Conservation (phyloP, 1,284 basidiomycete species). For the Cryptococcus neoformans region DNA sequence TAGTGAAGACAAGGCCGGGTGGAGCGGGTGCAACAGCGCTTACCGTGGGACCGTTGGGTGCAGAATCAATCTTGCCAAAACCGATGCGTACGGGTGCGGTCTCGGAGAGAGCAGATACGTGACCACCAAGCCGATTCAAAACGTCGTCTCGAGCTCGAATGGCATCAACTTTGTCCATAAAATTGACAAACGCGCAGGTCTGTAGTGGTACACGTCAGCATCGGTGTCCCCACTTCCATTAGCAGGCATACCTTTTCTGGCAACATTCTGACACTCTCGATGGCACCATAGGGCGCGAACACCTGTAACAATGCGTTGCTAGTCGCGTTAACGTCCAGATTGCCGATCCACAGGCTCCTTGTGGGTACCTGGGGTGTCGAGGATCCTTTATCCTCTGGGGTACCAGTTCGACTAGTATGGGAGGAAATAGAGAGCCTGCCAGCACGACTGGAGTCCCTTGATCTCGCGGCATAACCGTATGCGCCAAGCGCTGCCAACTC, state of each 20-base stretch:
- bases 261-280: constrained; percentile 87
- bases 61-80: constrained; percentile 94
- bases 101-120: constrained; percentile 81
- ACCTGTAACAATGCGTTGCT: constrained; percentile 92
- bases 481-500: constrained; percentile 10
- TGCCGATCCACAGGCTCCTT: constrained; percentile 95
- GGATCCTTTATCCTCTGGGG: constrained; percentile 36
- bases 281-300: constrained; percentile 93
- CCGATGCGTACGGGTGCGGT: constrained; percentile 94
- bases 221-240: neutral
- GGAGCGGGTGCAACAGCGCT: constrained; percentile 59
- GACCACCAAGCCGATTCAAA: constrained; percentile 86
- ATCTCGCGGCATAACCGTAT: constrained; percentile 35
- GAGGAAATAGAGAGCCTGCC: constrained; percentile 40
- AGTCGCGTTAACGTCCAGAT: constrained; percentile 87
- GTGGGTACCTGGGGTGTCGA: constrained; percentile 73
- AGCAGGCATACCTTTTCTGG: constrained; percentile 79
- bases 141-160: constrained; percentile 96
- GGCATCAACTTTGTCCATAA: constrained; percentile 90
- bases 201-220: constrained; percentile 36
- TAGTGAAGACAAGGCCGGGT: constrained; percentile 54
- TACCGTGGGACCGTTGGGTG: constrained; percentile 73
- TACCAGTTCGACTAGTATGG: constrained; percentile 38
- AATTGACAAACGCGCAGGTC: constrained; percentile 99
- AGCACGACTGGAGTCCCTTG: constrained; percentile 28